Evolutionary conservation across 1,284 basidiomycete genomes (phyloP), one percentile per base, ranked within the genome.

Genomic region (Wolfiporia cocos): DNA sequence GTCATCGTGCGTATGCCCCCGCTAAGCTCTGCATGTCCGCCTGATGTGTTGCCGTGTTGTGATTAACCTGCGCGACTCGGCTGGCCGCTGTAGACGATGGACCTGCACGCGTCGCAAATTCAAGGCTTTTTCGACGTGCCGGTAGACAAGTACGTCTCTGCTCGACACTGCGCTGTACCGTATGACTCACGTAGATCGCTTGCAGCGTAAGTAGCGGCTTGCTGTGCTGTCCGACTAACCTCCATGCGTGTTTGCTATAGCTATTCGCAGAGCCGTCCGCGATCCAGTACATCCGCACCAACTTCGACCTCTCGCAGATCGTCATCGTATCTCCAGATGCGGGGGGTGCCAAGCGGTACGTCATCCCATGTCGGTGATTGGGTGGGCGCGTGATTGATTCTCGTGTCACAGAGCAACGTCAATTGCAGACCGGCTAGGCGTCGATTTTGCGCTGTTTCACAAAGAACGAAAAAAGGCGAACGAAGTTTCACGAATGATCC

Each of bases 51-150:
- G 12, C 17, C 31, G n/a, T 18, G 38, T 42, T 37, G 24, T 19
- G 34, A 38, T 14, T 29, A 12, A 7, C 26, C 26, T 14, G 26
- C 26, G 9, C 9, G 26, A 28, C 26, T 28, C 9, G 26, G 7
- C 14, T 28, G 26, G 9, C 14, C 26, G 14, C 26, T 28, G 20
- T 56, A 97, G 95, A 98, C 92, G 22, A 99, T 95, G 93, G 94
- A 96, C 68, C 69, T 97, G 55, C 92, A 97, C 62, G 93, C 94
- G 36, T 93, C 91, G n/a, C 94, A 96, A 62, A 97, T 97, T 51
- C 94, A 99, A 67, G 96, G 96, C 26, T 99, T 99, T 74, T 99
- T 99, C 65, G 95, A 99, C 65, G 95, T 98, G n/a, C 96, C 96
- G 14, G 95, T 99, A 49, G 95, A 99, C 75, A 97, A 97, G 93